Evolutionary conservation across 1,284 basidiomycete genomes (phyloP), one percentile per base, ranked within the genome.

Genomic region (Ceratobasidium sp.): DNA sequence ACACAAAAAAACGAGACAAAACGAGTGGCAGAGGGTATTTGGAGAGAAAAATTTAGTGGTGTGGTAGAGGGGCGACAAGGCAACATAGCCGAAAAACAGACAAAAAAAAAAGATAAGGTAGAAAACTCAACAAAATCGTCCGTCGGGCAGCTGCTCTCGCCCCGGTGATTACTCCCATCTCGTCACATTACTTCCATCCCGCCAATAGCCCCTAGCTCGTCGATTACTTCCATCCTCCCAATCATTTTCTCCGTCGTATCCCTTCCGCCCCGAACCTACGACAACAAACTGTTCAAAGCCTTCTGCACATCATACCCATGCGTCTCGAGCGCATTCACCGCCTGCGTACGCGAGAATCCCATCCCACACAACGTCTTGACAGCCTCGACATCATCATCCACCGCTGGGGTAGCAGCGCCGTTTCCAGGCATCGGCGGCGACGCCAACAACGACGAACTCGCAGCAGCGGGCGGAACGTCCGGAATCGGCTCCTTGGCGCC

Each of bases 321-420:
- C 71, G 82, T 82, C 84, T 96, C 95, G 18, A 96, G 87, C 23
- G 95, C 94, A 39, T 87, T 87, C 7, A 96, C 89, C 0, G 93
- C 93, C 83, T 95, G 91, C n/a, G 87, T 85, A 67, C 95, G 90
- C 81, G 89, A 92, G 87, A 96, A 96, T 53, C 95, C 95, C 94
- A 96, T 96, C 42, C 88, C 89, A 67, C 89, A 90, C 61, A 96
- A 86, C 81, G 92, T 91, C 83, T 93, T 95, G 46, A 96, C 93
- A 0, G 91, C 86, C 80, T 92, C 91, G 20, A 92, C 91, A 80
- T 96, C 95, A 80, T 94, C 94, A 42, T 92, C 92, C 12, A 88
- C 87, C 1, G 89, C 89, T 0, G 92, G 90, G 4, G 91, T 89
- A 7, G 81, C 82, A 18, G 82, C 83, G 77, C 90, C 89, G 77